Base-by-base conservation (phyloP, 208 protist species). In the Kentomonas sorsogonicus region DNA sequence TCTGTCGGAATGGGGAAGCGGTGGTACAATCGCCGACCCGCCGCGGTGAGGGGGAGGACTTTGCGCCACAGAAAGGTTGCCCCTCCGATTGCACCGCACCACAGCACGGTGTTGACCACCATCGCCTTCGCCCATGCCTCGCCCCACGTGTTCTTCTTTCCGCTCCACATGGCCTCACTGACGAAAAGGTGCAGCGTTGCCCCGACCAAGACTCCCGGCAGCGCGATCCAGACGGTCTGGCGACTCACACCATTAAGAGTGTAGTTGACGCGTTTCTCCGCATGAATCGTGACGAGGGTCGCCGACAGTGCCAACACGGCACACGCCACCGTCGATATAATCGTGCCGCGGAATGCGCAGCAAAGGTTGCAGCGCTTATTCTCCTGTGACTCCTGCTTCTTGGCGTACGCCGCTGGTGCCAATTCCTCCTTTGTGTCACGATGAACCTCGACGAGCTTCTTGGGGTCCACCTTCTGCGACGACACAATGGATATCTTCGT, bases 91-190 rank as follows among this genome's bases (percentile, higher is more conserved):
- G 46, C 77, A 10, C 53, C 33, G 15, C 36, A 53, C 84, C 87
- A 94, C 16, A 83, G 16, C 1, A 72, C 26, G 4, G 63, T 71
- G 63, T 94, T 94, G 10, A 82, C 66, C n/a, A 74, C 31, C 29
- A 88, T 69, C 6, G 87, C 83, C 67, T 94, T 94, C 26, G 74
- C 74, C 84, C 87, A 94, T 33, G 87, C 87, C 59, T 90, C 75
- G n/a, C 83, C 87, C 82, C 83, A 94, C 26, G 78, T 75, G 62
- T 89, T 94, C 5, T 64, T 46, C 61, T 79, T 78, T 20, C 69
- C 57, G 55, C 83, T 91, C 82, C 87, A 91, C 80, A 91, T 91
- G 10, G 83, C 87, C 69, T 94, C 83, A 0, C 73, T 81, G 29
- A 94, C 45, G 57, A 94, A 90, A 58, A 78, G 90, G 60, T 94